Conservation (phyloP, 2,329 filamentous ascomycete genomes). For the Pseudogymnoascus sp. region DNA sequence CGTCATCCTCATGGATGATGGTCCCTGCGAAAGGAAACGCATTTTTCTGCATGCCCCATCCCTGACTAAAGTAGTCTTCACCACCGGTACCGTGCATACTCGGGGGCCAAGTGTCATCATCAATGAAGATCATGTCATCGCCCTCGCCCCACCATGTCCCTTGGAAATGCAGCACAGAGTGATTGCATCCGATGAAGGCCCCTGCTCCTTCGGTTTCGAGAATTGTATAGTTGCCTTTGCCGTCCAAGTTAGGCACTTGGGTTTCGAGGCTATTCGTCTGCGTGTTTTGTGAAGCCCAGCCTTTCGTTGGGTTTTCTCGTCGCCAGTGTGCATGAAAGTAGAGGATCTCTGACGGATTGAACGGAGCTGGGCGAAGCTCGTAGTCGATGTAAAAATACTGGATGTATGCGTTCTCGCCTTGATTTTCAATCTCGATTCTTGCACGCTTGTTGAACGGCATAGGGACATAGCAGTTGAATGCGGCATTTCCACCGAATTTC, state of each 20-base stretch:
- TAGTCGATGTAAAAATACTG: conserved; percentile 33
- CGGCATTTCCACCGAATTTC: conserved; percentile 29
- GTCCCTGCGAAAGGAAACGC: conserved; percentile 28
- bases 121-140: conserved; percentile 32
- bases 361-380: conserved; percentile 24
- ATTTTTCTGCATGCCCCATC: conserved; percentile 33
- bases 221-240: conserved; percentile 26
- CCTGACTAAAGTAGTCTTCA: conserved; percentile 30
- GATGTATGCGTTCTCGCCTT: conserved; percentile 28
- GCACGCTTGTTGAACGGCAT: conserved; percentile 32
- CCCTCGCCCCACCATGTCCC: conserved; percentile 32
- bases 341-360: conserved; percentile 24
- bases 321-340: conserved; percentile 31
- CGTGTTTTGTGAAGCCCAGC: conserved; percentile 27
- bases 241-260: conserved; percentile 27
- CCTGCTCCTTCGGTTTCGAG: conserved; percentile 28
- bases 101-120: conserved; percentile 31
- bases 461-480: conserved; percentile 29
- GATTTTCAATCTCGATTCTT: conserved; percentile 31
- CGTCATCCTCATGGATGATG: conserved; percentile 30
- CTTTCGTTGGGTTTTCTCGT: conserved; percentile 29
- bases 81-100: conserved; percentile 30
- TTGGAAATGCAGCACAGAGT: conserved; percentile 28
- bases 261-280: conserved; percentile 31
- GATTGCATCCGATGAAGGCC: conserved; percentile 29